A percentile compares a stretch with the other conserved stretches of the same genome.
These are phyloP conservation scores for Thielaviopsis musarum DNA, from an alignment of 2,329 filamentous ascomycete genomes.

Conservation along the genomic window DNA sequence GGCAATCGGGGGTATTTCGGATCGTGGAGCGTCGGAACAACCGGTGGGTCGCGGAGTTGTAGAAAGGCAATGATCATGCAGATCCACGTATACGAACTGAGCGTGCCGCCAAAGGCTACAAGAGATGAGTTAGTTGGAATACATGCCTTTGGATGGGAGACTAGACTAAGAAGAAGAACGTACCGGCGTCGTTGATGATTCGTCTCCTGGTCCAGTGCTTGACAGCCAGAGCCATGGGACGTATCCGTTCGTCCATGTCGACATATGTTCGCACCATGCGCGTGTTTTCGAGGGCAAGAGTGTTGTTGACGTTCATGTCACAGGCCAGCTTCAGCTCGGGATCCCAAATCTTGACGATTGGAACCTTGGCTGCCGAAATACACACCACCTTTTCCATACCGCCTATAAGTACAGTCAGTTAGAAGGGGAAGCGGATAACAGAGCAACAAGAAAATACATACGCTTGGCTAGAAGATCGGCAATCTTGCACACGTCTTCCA, in stretches of 20 bases:
- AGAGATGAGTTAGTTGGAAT: conserved; percentile 2
- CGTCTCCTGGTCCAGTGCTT: conserved; percentile 93
- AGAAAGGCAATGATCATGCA: conserved; percentile 95
- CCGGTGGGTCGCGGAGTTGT: conserved; percentile 67
- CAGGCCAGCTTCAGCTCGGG: conserved; percentile 77
- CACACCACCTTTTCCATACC: conserved; percentile 96
- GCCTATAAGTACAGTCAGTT: conserved; percentile 35
- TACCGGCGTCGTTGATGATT: conserved; percentile 91
- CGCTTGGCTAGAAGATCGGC: conserved; percentile 71
- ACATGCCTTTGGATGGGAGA: not conserved
- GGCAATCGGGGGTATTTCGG: conserved; percentile 42
- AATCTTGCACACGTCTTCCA: conserved; percentile 82
- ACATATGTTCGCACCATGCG: conserved; percentile 97
- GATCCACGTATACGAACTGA: conserved; percentile 99
- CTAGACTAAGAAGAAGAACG: conserved; percentile 20
- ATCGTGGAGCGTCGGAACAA: conserved; percentile 75
- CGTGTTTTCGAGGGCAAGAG: conserved; percentile 84
- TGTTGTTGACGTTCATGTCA: conserved; percentile 99
- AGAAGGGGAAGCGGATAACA: not conserved
- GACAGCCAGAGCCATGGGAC: conserved; percentile 87
- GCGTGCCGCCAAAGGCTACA: conserved; percentile 73
- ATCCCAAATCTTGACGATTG: conserved; percentile 98
- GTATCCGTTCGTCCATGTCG: conserved; percentile 75
- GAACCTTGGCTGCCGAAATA: conserved; percentile 86
- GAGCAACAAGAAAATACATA: conserved; percentile 32